phyloP scores from a whole-genome alignment of 805 yeast genomes.

The Pichia gijzeniarum region DNA sequence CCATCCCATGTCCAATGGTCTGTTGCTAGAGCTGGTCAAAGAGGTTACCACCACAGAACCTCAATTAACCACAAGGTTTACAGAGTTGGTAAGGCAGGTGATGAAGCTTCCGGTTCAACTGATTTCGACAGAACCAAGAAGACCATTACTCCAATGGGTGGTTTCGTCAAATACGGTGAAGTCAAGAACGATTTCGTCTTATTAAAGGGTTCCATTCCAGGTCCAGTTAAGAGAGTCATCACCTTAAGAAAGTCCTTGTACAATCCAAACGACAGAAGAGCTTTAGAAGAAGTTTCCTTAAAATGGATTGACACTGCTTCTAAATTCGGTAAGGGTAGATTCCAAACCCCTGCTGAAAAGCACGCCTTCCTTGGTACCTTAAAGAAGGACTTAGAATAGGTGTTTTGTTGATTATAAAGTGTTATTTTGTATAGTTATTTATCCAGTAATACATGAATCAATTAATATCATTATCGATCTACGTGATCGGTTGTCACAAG shows the following conservation, averaged over 20 bases:
- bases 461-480: no score
- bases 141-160: conserved; percentile 99
- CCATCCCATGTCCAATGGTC: conserved; percentile 99
- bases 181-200: conserved; percentile 96
- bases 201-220: conserved; percentile 99
- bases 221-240: conserved; percentile 99
- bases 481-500: no score
- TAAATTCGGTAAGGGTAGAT: conserved; percentile 99
- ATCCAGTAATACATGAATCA: not conserved
- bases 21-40: conserved; percentile 99
- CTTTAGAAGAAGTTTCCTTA: conserved; percentile 91
- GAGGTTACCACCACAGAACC: conserved; percentile 99
- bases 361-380: conserved; percentile 99
- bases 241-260: conserved; percentile 98
- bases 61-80: conserved; percentile 99
- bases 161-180: conserved; percentile 98
- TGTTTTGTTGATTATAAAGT: not conserved
- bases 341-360: conserved; percentile 99
- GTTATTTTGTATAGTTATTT: not conserved
- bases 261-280: conserved; percentile 97
- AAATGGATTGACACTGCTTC: conserved; percentile 99
- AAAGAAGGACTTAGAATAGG: conserved; percentile 79
- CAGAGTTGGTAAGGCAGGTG: conserved; percentile 97
- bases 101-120: conserved; percentile 92
- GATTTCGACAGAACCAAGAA: conserved; percentile 99